phyloP scores from a whole-genome alignment of 257 asterid genomes.

The Orobanche coerulescens region DNA sequence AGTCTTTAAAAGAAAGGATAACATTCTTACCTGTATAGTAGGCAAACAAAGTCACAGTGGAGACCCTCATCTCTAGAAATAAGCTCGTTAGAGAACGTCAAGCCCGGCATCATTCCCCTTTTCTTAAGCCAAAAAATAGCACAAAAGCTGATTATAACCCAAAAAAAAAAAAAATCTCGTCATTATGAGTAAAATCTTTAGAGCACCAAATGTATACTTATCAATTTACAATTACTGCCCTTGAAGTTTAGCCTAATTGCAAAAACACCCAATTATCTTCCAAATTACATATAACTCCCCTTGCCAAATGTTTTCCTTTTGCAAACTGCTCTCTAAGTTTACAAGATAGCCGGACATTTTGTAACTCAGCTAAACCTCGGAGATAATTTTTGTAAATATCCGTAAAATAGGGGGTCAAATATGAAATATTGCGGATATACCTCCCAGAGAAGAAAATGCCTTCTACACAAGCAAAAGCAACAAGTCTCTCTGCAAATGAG shows the following conservation, averaged over 20 bases:
- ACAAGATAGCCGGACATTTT: background rate
- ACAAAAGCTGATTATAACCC: constrained; percentile 55
- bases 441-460: constrained; percentile 88
- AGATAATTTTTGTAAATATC: background rate
- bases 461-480: constrained; percentile 81
- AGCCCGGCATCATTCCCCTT: constrained; percentile 80
- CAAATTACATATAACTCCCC: background rate
- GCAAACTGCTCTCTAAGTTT: background rate
- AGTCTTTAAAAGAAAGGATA: background rate
- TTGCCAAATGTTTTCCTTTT: background rate
- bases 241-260: background rate
- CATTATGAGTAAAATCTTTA: constrained; percentile 5
- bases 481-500: constrained; percentile 71
- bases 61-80: constrained; percentile 86
- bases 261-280: background rate
- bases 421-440: constrained; percentile 24
- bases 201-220: background rate
- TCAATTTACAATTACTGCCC: background rate
- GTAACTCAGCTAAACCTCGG: background rate
- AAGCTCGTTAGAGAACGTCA: constrained; percentile 79
- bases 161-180: background rate
- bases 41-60: constrained; percentile 87
- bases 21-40: constrained; percentile 42
- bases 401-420: background rate
- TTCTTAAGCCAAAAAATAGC: constrained; percentile 81